A percentile compares a stretch with the other conserved stretches of the same genome.
Conservation (phyloP, 768 basidiomycete genomes). For the Auricularia cornea region DNA sequence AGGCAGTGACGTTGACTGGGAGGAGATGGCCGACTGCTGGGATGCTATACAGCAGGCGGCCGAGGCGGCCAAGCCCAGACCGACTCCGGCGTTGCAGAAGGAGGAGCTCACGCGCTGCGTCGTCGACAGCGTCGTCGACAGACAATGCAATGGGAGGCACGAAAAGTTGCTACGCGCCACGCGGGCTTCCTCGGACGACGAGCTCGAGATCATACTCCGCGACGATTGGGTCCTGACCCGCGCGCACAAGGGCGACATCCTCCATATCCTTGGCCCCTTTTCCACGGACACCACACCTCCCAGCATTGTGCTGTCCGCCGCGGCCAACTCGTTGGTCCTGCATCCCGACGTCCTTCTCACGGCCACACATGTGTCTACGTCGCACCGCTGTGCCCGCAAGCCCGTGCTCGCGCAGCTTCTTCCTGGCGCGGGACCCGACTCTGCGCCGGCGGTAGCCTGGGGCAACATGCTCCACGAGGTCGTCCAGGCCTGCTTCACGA, state of each 20-base stretch:
- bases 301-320: slow-evolving; percentile 52
- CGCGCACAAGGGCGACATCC: slow-evolving; percentile 51
- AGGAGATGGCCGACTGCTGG: not conserved
- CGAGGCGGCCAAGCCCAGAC: not conserved
- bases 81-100: slow-evolving; percentile 16
- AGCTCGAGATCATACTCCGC: slow-evolving; percentile 41
- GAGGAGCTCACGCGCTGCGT: slow-evolving; percentile 47
- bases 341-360: slow-evolving; percentile 92
- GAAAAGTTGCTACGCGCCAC: no score
- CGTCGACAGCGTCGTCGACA: slow-evolving; percentile 35
- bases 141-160: no score
- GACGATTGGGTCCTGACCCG: slow-evolving; percentile 58
- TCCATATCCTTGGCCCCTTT: slow-evolving; percentile 64
- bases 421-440: slow-evolving; percentile 36
- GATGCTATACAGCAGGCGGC: not conserved
- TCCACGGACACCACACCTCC: slow-evolving; percentile 20
- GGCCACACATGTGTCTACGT: slow-evolving; percentile 78
- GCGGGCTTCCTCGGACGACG: not conserved
- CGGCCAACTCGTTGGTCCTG: slow-evolving; percentile 65
- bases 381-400: slow-evolving; percentile 75
- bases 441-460: slow-evolving; percentile 67
- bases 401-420: slow-evolving; percentile 68
- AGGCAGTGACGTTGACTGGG: not conserved
- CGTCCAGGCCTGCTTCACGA: slow-evolving; percentile 68
- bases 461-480: slow-evolving; percentile 92